These are phyloP conservation scores for Phytophthora foliorum DNA, from an alignment of 352 stramenopile species.

Conservation along the genomic window DNA sequence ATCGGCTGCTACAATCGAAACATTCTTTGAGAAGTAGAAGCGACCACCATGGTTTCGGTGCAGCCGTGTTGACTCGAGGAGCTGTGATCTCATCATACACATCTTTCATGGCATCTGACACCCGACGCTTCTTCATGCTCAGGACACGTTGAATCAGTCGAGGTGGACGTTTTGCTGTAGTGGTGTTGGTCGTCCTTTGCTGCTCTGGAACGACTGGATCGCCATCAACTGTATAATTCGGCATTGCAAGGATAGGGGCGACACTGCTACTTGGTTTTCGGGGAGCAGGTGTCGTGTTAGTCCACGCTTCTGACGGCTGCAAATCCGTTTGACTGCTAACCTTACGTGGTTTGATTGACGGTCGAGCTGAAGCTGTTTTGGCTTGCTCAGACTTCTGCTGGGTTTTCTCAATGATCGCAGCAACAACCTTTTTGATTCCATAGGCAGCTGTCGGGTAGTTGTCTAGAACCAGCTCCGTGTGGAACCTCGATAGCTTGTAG, in stretches of 20 bases:
- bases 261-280: conserved; percentile 6
- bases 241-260: background rate
- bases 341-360: conserved; percentile 5
- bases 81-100: conserved; percentile 24
- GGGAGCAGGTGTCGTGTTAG: background rate
- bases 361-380: background rate
- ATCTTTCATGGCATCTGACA: conserved; percentile 22
- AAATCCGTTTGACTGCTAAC: background rate
- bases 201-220: background rate
- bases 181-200: background rate
- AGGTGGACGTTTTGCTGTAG: background rate
- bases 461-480: conserved; percentile 56
- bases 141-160: conserved; percentile 41
- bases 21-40: conserved; percentile 21
- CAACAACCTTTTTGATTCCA: conserved; percentile 42
- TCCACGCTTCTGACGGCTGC: background rate
- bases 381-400: conserved; percentile 48
- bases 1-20: conserved; percentile 17
- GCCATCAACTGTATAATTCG: background rate
- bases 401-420: conserved; percentile 44
- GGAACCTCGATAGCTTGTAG: conserved; percentile 68
- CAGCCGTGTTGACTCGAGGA: background rate
- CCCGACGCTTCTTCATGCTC: conserved; percentile 14
- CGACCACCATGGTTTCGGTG: conserved; percentile 20
- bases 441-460: conserved; percentile 42